A percentile compares a stretch with the other conserved stretches of the same genome.
These are phyloP conservation scores for Clarkia xantiana DNA, from an alignment of 345 rosid genomes.

Conservation along the genomic window DNA sequence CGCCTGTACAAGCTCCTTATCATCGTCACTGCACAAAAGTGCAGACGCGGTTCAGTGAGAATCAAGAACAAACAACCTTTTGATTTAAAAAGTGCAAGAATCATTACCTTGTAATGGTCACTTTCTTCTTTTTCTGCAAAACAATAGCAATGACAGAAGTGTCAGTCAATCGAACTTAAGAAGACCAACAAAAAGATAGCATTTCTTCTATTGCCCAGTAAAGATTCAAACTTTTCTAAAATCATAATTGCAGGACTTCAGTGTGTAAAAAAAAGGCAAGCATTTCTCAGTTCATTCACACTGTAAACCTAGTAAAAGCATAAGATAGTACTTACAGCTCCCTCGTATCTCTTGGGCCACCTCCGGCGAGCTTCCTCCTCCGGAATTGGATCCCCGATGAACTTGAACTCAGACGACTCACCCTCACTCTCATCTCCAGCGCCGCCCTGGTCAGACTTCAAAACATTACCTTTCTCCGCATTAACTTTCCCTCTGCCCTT, in stretches of 20 bases:
- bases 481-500: too few relatives aligned
- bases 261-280: too few relatives aligned
- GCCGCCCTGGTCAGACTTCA: too few relatives aligned
- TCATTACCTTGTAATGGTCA: slow-evolving; percentile 9
- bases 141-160: not conserved
- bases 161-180: not conserved
- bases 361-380: slow-evolving; percentile 1
- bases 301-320: too few relatives aligned
- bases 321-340: too few relatives aligned
- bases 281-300: too few relatives aligned
- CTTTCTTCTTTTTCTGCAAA: slow-evolving; percentile 13
- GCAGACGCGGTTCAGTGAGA: not conserved
- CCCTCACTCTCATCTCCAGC: too few relatives aligned
- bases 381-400: not conserved
- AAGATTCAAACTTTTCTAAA: too few relatives aligned
- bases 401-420: not conserved
- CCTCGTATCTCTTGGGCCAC: not conserved
- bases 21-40: slow-evolving; percentile 12
- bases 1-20: slow-evolving; percentile 24
- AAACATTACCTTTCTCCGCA: too few relatives aligned
- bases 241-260: too few relatives aligned
- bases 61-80: not conserved
- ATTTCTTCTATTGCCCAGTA: too few relatives aligned
- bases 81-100: not conserved
- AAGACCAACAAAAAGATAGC: not conserved